Percentiles rank a stretch among this genome's conserved stretches.
Evolutionary conservation across 2,329 filamentous ascomycete genomes (phyloP).

Genomic region (Bipolaris oryzae): DNA sequence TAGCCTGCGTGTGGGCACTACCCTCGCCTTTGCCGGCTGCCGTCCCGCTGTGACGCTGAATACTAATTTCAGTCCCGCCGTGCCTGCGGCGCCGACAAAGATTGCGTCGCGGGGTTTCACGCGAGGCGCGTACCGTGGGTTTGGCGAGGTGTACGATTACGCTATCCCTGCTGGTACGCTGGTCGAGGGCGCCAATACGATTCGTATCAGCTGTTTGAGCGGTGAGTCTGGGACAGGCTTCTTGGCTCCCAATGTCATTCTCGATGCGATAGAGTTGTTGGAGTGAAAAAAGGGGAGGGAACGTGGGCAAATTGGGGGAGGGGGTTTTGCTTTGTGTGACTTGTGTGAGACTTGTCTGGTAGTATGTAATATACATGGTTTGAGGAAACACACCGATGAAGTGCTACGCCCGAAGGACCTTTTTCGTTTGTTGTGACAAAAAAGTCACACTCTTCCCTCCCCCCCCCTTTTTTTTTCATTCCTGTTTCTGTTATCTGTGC

Average conservation of each 20-base stretch:
- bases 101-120: slow-evolving; percentile 70
- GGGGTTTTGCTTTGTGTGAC: too few relatives aligned
- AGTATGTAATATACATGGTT: too few relatives aligned
- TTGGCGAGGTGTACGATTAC: slow-evolving; percentile 68
- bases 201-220: slow-evolving; percentile 64
- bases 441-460: too few relatives aligned
- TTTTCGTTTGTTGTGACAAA: too few relatives aligned
- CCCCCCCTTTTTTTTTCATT: too few relatives aligned
- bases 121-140: slow-evolving; percentile 67
- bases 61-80: slow-evolving; percentile 53
- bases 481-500: too few relatives aligned
- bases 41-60: slow-evolving; percentile 66
- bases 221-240: slow-evolving; percentile 63
- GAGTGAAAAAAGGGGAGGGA: slow-evolving; percentile 10
- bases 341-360: too few relatives aligned
- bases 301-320: too few relatives aligned
- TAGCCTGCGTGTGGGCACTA: slow-evolving; percentile 69
- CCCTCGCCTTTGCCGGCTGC: slow-evolving; percentile 65
- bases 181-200: slow-evolving; percentile 65
- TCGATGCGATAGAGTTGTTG: slow-evolving; percentile 46
- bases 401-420: too few relatives aligned
- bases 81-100: slow-evolving; percentile 63
- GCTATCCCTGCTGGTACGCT: slow-evolving; percentile 65
- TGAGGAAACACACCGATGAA: too few relatives aligned
- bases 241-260: slow-evolving; percentile 62